Evolutionary conservation across 2,329 filamentous ascomycete genomes (phyloP).

Genomic region (Colletotrichum camelliae): DNA sequence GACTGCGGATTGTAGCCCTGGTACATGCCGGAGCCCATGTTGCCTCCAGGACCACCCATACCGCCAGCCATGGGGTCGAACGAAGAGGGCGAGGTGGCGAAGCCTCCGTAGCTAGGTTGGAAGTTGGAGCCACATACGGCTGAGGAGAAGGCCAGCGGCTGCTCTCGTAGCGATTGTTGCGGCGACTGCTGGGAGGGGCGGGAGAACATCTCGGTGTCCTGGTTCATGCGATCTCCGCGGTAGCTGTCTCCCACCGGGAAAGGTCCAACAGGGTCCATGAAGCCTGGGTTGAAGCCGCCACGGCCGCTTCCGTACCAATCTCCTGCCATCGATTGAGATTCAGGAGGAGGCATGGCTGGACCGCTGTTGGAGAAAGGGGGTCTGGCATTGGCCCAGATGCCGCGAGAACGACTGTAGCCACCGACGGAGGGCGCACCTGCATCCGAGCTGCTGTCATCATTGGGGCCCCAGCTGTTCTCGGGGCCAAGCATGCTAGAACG

Average conservation of each 20-base stretch:
- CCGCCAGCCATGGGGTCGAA: conserved; percentile 28
- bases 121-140: conserved; percentile 39
- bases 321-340: conserved; percentile 33
- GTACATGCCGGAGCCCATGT: conserved; percentile 49
- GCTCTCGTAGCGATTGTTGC: conserved; percentile 49
- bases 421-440: conserved; percentile 59
- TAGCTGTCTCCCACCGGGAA: conserved; percentile 45
- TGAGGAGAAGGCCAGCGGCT: conserved; percentile 43
- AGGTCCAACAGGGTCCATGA: conserved; percentile 42
- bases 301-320: conserved; percentile 52
- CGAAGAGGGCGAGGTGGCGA: not conserved
- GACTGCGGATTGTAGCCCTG: conserved; percentile 60
- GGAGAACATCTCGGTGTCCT: conserved; percentile 54
- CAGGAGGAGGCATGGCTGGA: conserved; percentile 37
- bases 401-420: conserved; percentile 58
- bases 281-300: conserved; percentile 42
- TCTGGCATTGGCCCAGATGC: conserved; percentile 62
- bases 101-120: conserved; percentile 28
- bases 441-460: conserved; percentile 63
- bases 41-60: conserved; percentile 37
- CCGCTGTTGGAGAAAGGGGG: conserved; percentile 34
- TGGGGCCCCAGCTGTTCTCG: conserved; percentile 57
- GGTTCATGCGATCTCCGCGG: conserved; percentile 50
- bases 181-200: conserved; percentile 49
- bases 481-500: not conserved